These are phyloP conservation scores for Dissophora ornata DNA, from an alignment of 192 early-diverging fungal species.

Conservation along the genomic window DNA sequence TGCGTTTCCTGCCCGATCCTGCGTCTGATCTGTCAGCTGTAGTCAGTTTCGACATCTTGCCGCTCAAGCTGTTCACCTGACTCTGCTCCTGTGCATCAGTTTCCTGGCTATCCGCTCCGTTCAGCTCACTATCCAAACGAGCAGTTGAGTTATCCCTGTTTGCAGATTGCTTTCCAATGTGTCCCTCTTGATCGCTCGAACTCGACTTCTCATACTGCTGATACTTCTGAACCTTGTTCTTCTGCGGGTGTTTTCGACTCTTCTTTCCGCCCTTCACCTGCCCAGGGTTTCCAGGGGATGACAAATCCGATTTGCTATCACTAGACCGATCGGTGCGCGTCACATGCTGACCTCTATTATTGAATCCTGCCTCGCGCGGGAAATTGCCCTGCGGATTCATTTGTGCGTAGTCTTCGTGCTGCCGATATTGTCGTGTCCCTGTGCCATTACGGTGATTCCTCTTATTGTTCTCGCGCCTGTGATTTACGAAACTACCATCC, in stretches of 20 bases:
- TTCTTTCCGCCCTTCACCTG: background rate
- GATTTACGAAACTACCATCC: background rate
- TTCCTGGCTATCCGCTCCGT: background rate
- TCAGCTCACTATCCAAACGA: background rate
- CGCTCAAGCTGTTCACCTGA: background rate
- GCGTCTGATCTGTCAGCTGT: background rate
- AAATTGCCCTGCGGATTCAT: too few relatives aligned
- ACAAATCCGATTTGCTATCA: background rate
- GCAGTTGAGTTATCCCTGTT: background rate
- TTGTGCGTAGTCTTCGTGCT: background rate
- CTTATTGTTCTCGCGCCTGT: background rate
- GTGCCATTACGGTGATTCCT: background rate
- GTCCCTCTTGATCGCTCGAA: background rate
- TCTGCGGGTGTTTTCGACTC: background rate
- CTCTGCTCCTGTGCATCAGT: background rate
- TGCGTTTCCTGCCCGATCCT: background rate
- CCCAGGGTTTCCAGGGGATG: background rate
- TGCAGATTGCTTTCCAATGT: background rate
- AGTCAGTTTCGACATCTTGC: background rate
- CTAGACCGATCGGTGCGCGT: conserved; percentile 1
- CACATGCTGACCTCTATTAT: background rate
- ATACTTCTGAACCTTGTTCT: background rate
- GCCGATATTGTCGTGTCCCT: background rate
- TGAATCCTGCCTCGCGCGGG: background rate
- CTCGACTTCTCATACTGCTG: background rate